phyloP scores from a whole-genome alignment of 257 asterid species.

The Thymus quinquecostatus region DNA sequence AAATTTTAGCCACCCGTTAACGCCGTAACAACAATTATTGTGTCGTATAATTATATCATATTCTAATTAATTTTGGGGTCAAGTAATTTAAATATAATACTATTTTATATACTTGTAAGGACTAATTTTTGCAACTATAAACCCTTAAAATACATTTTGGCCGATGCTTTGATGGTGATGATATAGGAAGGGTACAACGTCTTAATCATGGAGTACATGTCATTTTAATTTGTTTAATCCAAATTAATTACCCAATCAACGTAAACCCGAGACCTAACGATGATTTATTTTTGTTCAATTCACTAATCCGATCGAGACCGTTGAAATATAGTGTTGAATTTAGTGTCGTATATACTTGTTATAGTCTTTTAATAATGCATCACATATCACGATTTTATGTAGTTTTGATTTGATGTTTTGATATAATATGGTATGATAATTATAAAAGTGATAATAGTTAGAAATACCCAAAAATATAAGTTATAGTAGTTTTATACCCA shows the following conservation, averaged over 20 bases:
- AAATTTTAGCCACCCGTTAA: constrained; percentile 54
- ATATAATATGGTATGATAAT: background rate
- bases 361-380: background rate
- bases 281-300: background rate
- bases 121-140: background rate
- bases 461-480: too few relatives aligned
- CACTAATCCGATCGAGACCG: constrained; percentile 15
- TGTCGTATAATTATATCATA: constrained; percentile 29
- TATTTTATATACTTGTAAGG: constrained; percentile 26
- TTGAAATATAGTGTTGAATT: too few relatives aligned
- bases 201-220: constrained; percentile 50
- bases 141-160: constrained; percentile 8
- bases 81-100: background rate
- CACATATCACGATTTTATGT: background rate
- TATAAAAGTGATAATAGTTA: too few relatives aligned
- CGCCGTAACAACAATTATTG: constrained; percentile 40
- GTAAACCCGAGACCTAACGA: constrained; percentile 19
- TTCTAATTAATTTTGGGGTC: constrained; percentile 4
- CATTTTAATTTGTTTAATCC: constrained; percentile 24
- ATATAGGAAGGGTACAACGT: constrained; percentile 31
- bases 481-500: too few relatives aligned
- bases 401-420: constrained; percentile 4
- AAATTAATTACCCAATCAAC: background rate
- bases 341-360: background rate
- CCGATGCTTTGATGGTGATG: constrained; percentile 19